Evolutionary conservation across 2,329 filamentous ascomycete genomes (phyloP), one percentile per base, ranked within the genome.

Genomic region (Dactylellina leptospora): DNA sequence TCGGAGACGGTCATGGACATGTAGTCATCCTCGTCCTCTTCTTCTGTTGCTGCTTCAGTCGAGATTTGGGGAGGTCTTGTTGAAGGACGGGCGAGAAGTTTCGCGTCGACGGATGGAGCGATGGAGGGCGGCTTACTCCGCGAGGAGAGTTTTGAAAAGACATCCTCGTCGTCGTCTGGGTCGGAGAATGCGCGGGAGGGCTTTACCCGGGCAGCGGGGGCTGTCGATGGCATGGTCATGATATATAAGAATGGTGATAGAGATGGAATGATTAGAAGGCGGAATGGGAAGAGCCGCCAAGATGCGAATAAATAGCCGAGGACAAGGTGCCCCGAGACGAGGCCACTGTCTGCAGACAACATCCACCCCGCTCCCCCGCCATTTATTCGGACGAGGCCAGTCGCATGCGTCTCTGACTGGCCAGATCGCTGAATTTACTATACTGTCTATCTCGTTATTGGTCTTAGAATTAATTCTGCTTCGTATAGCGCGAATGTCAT

Each of bases 1-100:
- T 96, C 90, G 16, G 86, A 84, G 78, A 99, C 93, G 11, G 88
- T 84, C 93, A 99, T 97, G 76, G 89, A 92, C 90, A 99, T 96
- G 83, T 99, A 97, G 80, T 99, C 95, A 74, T 97, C 92, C 74
- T 92, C 91, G 18, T 92, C 91, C 4, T 91, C 90, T 1, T 84
- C 83, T 0, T 23, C 33, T 45, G 1, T n/a, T 45, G 75, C 10
- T n/a, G n/a, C n/a, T n/a, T n/a, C n/a, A n/a, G 20, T 3, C 20
- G 51, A 28, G 18, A 11, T 11, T 55, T 27, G 38, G n/a, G 23
- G 44, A n/a, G 16, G 48, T 2, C 23, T 42, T 33, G 13, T n/a
- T 42, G 56, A 1, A 3, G 64, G 51, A 16, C 33, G 48, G 27
- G 50, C 30, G 11, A 55, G 45, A 6, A 53, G 54, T 25, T 64